Base-by-base conservation (phyloP, 1,284 basidiomycete species). In the Peniophora sp. region DNA sequence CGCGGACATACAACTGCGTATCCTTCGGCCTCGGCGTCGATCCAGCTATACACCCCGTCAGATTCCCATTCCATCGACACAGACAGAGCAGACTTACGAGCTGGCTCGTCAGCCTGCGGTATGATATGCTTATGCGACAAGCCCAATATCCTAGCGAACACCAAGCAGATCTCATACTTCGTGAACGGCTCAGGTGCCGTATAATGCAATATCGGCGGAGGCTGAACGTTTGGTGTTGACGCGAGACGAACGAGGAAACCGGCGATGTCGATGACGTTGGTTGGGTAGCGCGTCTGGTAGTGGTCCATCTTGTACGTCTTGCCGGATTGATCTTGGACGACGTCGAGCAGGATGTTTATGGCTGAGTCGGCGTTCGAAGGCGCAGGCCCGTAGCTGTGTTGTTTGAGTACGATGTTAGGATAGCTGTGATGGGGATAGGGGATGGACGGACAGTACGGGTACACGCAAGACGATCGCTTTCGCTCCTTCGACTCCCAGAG, bases 261-360 rank as follows among this genome's bases (percentile, higher is more conserved):
- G 1, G 83, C 85, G 52, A 92, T 83, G 60, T 91, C 87, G 32
- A 84, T 61, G 11, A 87, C 79, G 58, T 88, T 88, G 24, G 89
- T 92, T 1, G 90, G 89, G 66, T 83, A 90, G 19, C 90, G 75
- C 17, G 82, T 87, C 12, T 87, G 89, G 62, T 81, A 92, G 65
- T 92, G 86, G 61, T 93, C 90, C 90, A 92, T 92, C 61, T 79
- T 87, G 69, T 89, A 89, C 47, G 69, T 70, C 66, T 89, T 89
- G 3, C 84, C 85, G 8, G 84, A 85, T 59, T 84, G 85, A 60
- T 90, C 86, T 53, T 77, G 69, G 1, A 92, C 87, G 44, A 90
- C 70, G 62, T 92, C 89, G 22, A 92, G 63, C 11, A 93, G 73
- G 53, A 87, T 75, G 61, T 92, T 92, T 53, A 93, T 74, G 0